These are phyloP conservation scores for Carex scoparia DNA, from an alignment of 176 grass and related monocot genomes.

Conservation along the genomic window DNA sequence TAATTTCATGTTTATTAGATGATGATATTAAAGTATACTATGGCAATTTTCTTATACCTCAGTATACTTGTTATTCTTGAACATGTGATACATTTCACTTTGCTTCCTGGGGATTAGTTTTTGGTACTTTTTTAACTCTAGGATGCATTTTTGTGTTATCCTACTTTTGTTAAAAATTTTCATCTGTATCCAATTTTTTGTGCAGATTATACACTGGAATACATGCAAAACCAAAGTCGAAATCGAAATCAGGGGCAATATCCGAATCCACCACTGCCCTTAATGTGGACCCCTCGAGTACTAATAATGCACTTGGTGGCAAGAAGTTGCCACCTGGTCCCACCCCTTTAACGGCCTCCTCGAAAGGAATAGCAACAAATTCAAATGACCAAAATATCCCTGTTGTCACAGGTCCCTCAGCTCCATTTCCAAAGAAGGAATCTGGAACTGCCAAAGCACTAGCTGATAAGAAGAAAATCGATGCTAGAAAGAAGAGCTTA, in stretches of 20 bases:
- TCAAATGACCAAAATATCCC: slow-evolving; percentile 58
- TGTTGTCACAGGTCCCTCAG: slow-evolving; percentile 35
- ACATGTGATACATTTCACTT: background rate
- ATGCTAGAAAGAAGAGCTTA: slow-evolving; percentile 90
- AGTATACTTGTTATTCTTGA: background rate
- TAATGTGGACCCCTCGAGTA: slow-evolving; percentile 52
- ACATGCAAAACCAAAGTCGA: slow-evolving; percentile 69
- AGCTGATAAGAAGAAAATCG: slow-evolving; percentile 77
- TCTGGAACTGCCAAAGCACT: slow-evolving; percentile 25
- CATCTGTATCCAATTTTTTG: background rate
- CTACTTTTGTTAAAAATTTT: background rate
- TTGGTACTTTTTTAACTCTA: background rate
- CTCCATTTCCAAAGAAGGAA: slow-evolving; percentile 40
- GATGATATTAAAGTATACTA: background rate
- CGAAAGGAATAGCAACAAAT: slow-evolving; percentile 36
- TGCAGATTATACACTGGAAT: slow-evolving; percentile 73
- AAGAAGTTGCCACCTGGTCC: slow-evolving; percentile 30
- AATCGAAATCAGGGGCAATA: slow-evolving; percentile 58
- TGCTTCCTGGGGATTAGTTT: background rate
- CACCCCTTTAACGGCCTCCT: slow-evolving; percentile 30
- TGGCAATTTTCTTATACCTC: background rate
- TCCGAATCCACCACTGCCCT: slow-evolving; percentile 59
- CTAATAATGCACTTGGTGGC: slow-evolving; percentile 18
- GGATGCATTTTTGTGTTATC: background rate
- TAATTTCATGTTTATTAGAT: background rate